Conservation (phyloP, 192 early-diverging fungal genomes). For the Rhizoclosmatium globosum region DNA sequence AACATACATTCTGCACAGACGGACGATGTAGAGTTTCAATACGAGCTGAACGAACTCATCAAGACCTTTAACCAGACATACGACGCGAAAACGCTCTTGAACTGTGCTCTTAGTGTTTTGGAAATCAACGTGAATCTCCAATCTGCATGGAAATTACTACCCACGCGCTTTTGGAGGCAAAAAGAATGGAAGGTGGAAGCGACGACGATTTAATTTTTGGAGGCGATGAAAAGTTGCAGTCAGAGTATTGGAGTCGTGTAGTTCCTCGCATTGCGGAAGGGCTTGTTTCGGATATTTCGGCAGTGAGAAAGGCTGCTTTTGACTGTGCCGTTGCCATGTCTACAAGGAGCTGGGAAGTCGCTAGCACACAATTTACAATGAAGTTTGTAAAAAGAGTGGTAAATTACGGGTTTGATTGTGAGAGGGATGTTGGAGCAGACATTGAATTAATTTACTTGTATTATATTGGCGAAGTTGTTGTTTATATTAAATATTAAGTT, state of each 20-base stretch:
- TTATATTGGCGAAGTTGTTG: background rate
- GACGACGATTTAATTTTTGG: constrained; percentile 14
- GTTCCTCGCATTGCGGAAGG: constrained; percentile 14
- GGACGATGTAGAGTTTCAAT: constrained; percentile 2
- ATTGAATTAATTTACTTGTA: background rate
- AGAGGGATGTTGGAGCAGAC: constrained; percentile 26
- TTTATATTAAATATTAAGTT: background rate
- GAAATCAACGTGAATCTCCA: background rate
- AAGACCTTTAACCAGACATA: constrained; percentile 5
- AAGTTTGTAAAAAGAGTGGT: constrained; percentile 25
- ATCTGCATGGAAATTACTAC: constrained; percentile 14
- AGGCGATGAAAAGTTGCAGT: background rate
- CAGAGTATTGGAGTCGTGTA: constrained; percentile 6
- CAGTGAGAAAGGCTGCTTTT: constrained; percentile 29
- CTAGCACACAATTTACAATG: background rate
- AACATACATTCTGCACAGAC: background rate
- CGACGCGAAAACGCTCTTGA: constrained; percentile 8
- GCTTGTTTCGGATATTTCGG: constrained; percentile 19
- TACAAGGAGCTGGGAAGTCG: background rate
- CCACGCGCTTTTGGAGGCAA: background rate
- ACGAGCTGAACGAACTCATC: background rate
- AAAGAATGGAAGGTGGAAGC: constrained; percentile 4
- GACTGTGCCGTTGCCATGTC: constrained; percentile 25
- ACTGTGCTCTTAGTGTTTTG: background rate
- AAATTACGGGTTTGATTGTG: background rate